Evolutionary conservation across 2,329 filamentous ascomycete species (phyloP), one percentile per base, ranked within the genome.

Genomic region (Monilinia laxa): DNA sequence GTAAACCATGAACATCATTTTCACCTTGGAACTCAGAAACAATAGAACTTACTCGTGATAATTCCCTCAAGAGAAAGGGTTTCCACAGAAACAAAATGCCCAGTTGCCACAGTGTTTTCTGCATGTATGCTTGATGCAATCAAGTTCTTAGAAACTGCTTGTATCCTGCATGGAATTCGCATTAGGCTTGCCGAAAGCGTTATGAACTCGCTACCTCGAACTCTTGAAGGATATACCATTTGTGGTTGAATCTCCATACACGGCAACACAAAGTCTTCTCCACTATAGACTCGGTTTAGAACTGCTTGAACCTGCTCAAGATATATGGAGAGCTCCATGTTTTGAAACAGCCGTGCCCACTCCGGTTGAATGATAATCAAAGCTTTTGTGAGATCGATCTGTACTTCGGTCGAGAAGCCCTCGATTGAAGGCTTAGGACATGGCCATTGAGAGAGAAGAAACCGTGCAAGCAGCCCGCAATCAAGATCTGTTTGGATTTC

Each of bases 281-380:
- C 58, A 11, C n/a, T 35, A 2, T 4, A 72, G 57, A 77, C 74
- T 4, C 62, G 65, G 58, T 78, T 65, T 18, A 85, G 68, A 11
- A 83, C 70, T 0, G 56, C 7, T 63, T 86, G 82, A 0, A 83
- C 79, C 35, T 77, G 54, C 12, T 76, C 65, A 0, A 86, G 67
- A 69, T 85, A 81, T 0, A 73, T 53, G 0, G 77, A 79, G 0
- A 86, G 76, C 38, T 82, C 77, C 12, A 77, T 68, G 55, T 87
- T 87, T 6, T 79, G 76, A n/a, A 77, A 80, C 0, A 84, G 70
- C 0, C 81, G 78, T 5, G 74, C 68, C 84, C 84, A 87, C 62
- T 84, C 80, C 0, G 78, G 78, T 0, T 71, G 69, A 18, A 87
- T 72, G 0, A 73, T 70, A 0, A 76, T 70, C 1, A 84, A 49